A percentile compares a stretch with the other conserved stretches of the same genome.
phyloP scores from a whole-genome alignment of 192 early-diverging fungal species.

The Lobosporangium transversale region DNA sequence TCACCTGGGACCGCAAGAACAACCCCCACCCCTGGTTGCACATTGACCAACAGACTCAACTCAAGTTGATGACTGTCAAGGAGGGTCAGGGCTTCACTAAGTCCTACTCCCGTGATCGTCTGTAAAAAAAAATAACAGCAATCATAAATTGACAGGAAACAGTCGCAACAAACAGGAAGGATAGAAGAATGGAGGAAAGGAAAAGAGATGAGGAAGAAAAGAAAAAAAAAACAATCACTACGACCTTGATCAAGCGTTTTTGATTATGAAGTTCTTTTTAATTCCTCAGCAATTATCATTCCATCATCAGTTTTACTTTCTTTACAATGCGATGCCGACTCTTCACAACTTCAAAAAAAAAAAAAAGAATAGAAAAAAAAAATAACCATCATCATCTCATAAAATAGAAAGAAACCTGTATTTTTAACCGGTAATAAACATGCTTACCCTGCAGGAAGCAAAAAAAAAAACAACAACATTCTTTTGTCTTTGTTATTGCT shows the following conservation, averaged over 20 bases:
- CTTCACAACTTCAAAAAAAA: not conserved
- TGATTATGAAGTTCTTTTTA: not conserved
- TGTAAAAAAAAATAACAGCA: constrained; percentile 36
- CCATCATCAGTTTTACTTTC: not conserved
- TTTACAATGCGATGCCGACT: not conserved
- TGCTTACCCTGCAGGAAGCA: constrained; percentile 14
- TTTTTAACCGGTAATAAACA: constrained; percentile 25
- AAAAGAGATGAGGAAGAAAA: not conserved
- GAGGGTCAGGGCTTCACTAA: constrained; percentile 67
- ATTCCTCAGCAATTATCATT: not conserved
- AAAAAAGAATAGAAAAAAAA: not conserved
- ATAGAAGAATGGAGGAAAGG: not conserved
- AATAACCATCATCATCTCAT: not conserved
- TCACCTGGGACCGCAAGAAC: constrained; percentile 66
- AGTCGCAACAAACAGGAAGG: not conserved
- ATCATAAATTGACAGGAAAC: not conserved
- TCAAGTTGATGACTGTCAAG: constrained; percentile 67
- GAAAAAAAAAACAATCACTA: not conserved
- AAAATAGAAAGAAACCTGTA: constrained; percentile 10
- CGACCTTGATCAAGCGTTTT: constrained; percentile 24
- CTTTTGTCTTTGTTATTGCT: too few species aligned
- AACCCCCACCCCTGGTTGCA: constrained; percentile 66
- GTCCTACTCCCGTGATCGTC: constrained; percentile 61
- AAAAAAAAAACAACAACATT: too few species aligned
- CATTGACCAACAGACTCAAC: constrained; percentile 67